Conservation (phyloP, 2,329 filamentous ascomycete species). For the Diaporthe vexans region DNA sequence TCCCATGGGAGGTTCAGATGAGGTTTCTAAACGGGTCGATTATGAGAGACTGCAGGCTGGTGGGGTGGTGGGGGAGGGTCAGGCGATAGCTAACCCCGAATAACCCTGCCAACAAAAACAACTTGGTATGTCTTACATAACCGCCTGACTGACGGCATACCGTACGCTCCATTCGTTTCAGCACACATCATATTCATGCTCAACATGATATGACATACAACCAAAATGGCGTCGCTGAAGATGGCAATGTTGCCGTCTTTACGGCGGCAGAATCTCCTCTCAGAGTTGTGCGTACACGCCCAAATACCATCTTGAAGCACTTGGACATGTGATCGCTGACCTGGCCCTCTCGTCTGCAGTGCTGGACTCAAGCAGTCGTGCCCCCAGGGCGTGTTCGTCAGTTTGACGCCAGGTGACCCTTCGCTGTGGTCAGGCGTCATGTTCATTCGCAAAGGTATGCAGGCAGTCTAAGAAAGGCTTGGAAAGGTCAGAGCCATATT, state of each 20-base stretch:
- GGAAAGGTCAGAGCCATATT: constrained; percentile 36
- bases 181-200: constrained; percentile 22
- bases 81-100: background rate
- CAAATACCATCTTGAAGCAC: background rate
- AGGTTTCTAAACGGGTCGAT: too few species aligned
- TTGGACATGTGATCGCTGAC: constrained; percentile 44
- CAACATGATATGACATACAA: constrained; percentile 22
- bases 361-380: constrained; percentile 85
- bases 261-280: constrained; percentile 81
- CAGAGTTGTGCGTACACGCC: constrained; percentile 79
- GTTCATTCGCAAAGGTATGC: constrained; percentile 86
- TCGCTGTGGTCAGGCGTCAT: constrained; percentile 91
- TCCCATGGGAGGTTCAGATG: too few species aligned
- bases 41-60: too few species aligned
- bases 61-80: background rate
- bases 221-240: constrained; percentile 59
- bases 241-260: constrained; percentile 67
- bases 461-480: constrained; percentile 34
- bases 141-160: background rate
- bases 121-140: constrained; percentile 17
- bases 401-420: constrained; percentile 83
- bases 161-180: constrained; percentile 1
- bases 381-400: constrained; percentile 89
- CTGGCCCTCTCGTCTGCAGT: constrained; percentile 59
- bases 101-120: constrained; percentile 18